Evolutionary conservation across 1,284 basidiomycete genomes (phyloP).

Genomic region (Erythrobasidium hasegawianum): DNA sequence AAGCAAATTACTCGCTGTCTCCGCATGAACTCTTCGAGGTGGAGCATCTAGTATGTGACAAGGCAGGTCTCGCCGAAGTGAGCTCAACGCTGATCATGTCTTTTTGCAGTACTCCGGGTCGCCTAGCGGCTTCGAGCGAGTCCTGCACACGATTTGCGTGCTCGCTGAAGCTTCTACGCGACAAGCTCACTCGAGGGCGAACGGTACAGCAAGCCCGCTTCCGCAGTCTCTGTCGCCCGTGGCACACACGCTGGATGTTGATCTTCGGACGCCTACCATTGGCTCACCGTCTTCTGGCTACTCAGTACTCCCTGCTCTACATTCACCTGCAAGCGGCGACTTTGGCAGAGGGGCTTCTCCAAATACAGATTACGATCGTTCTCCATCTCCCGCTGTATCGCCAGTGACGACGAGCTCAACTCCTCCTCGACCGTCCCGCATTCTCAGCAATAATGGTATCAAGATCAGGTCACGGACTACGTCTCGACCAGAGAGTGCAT

Average conservation of each 20-base stretch:
- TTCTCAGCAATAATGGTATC: conserved; percentile 19
- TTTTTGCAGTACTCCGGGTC: conserved; percentile 45
- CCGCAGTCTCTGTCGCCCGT: conserved; percentile 32
- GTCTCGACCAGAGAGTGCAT: neutral
- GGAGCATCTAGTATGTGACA: conserved; percentile 65
- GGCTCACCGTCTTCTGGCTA: conserved; percentile 30
- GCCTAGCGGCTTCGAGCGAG: conserved; percentile 25
- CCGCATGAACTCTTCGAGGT: conserved; percentile 63
- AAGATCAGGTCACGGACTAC: conserved; percentile 28
- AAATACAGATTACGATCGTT: neutral
- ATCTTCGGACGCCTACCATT: neutral
- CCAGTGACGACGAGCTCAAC: neutral
- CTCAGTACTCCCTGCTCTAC: neutral
- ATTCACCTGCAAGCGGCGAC: neutral
- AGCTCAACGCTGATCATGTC: conserved; percentile 43
- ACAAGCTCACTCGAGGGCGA: conserved; percentile 32
- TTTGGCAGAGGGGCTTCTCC: neutral
- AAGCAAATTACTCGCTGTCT: conserved; percentile 58
- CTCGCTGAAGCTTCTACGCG: conserved; percentile 36
- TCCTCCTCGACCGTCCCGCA: conserved; percentile 2
- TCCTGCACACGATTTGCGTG: conserved; percentile 30
- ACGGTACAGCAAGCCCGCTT: conserved; percentile 37
- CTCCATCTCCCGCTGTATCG: neutral
- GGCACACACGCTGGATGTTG: conserved; percentile 5
- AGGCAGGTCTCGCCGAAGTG: conserved; percentile 44